phyloP scores from a whole-genome alignment of 768 basidiomycete species.

The Rhizopogon sp. region DNA sequence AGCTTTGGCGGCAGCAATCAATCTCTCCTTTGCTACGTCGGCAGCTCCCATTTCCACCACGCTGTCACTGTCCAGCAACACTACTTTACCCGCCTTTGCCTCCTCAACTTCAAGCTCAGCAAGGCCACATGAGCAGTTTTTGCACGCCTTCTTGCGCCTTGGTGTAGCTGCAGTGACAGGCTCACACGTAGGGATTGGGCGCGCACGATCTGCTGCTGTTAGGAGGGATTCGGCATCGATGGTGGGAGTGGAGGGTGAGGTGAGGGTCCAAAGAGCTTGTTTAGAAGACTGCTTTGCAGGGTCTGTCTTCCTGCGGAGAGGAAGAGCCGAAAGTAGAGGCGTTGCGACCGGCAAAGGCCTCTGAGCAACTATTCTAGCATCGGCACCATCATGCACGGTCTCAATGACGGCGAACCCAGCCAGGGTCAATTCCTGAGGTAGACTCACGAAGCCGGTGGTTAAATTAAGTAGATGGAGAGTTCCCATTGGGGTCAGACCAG shows the following conservation, averaged over 20 bases:
- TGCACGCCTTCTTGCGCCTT: constrained; percentile 90
- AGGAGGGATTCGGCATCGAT: constrained; percentile 84
- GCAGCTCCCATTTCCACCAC: constrained; percentile 55
- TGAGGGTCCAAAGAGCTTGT: constrained; percentile 85
- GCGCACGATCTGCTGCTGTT: constrained; percentile 74
- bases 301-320: constrained; percentile 49
- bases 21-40: constrained; percentile 58
- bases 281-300: constrained; percentile 66
- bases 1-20: constrained; percentile 60
- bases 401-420: constrained; percentile 63
- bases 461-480: constrained; percentile 63
- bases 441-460: constrained; percentile 32
- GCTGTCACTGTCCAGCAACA: constrained; percentile 57
- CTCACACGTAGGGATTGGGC: constrained; percentile 75
- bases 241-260: constrained; percentile 58
- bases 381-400: constrained; percentile 25
- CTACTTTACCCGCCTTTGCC: constrained; percentile 50
- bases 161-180: constrained; percentile 47
- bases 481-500: constrained; percentile 60
- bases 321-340: constrained; percentile 26
- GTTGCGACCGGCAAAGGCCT: constrained; percentile 48
- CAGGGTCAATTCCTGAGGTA: constrained; percentile 57
- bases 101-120: constrained; percentile 94
- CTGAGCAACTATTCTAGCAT: constrained; percentile 57
- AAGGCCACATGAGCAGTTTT: constrained; percentile 94